phyloP scores from a whole-genome alignment of 192 early-diverging fungal species.

The Diversispora epigaea region DNA sequence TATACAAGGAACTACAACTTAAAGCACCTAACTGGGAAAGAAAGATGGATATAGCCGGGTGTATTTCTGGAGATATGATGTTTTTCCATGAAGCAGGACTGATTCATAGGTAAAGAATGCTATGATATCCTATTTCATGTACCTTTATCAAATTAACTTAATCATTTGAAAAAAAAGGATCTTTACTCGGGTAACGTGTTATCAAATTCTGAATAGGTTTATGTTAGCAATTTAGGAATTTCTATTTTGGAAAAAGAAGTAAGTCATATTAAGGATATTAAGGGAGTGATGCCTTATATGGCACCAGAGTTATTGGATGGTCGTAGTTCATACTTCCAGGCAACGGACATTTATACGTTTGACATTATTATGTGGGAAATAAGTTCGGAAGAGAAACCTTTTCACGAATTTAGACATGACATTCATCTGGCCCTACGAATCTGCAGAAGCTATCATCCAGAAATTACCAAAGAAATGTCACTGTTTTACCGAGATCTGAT shows the following conservation, averaged over 20 bases:
- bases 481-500: slow-evolving; percentile 15
- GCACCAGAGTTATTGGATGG: slow-evolving; percentile 15
- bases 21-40: neutral
- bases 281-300: slow-evolving; percentile 14
- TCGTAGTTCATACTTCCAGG: slow-evolving; percentile 32
- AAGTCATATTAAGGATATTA: slow-evolving; percentile 8
- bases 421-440: slow-evolving; percentile 32
- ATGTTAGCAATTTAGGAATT: slow-evolving; percentile 11
- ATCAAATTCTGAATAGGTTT: neutral
- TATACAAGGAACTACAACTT: neutral
- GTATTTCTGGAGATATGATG: slow-evolving; percentile 2
- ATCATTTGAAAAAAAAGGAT: neutral
- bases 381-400: slow-evolving; percentile 37
- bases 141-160: neutral
- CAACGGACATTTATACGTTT: slow-evolving; percentile 40
- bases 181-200: slow-evolving; percentile 15
- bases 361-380: slow-evolving; percentile 47
- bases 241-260: slow-evolving; percentile 11
- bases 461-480: slow-evolving; percentile 38
- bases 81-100: slow-evolving; percentile 5
- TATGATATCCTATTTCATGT: neutral
- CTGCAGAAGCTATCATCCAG: slow-evolving; percentile 35
- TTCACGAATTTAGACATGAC: slow-evolving; percentile 33
- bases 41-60: neutral
- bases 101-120: slow-evolving; percentile 22